Base-by-base conservation (phyloP, 208 protist species). In the Leishmania guyanensis region DNA sequence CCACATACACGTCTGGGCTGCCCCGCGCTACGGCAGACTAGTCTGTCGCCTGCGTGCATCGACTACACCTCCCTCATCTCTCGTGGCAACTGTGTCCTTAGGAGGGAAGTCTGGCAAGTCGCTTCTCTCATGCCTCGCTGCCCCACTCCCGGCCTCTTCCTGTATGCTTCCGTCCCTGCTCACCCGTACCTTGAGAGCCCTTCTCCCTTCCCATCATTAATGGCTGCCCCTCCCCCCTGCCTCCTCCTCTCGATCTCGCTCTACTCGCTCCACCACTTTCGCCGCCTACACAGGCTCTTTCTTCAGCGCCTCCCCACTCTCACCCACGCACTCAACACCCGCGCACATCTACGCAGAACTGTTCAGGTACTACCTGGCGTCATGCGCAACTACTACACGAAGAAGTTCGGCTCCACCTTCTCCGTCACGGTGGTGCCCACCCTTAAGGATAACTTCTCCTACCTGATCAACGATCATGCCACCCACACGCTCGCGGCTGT, bases 361-460 rank as follows among this genome's bases (percentile, higher is more conserved):
- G 33, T 53, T 16, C 46, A 36, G 46, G 43, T 29, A 51, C 9
- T 36, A n/a, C 48, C 33, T 53, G 22, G 22, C 72, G 26, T 62
- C 51, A 87, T 85, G 80, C 90, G 89, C 9, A 72, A 86, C n/a
- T 64, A 60, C 46, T 77, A 85, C 77, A 86, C 86, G 4, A 92
- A 92, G 65, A 75, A 77, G 29, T 92, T 97, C 80, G 93, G 93
- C 16, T 84, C 75, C 46, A 66, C 86, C 75, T 96, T 97, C 80
- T 90, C 89, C 51, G 93, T 97, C 2, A 88, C 88, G n/a, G 86
- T 94, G 48, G 88, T 97, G 29, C 95, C 94, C 12, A 93, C 95
- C 48, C 86, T 98, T 39, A 84, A 90, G 68, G 97, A 99, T 84
- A 99, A 99, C 86, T 99, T 95, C 81, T 91, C 91, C 10, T 99